Evolutionary conservation across 768 basidiomycete genomes (phyloP), one percentile per base, ranked within the genome.

Genomic region (Pluteus cervinus): DNA sequence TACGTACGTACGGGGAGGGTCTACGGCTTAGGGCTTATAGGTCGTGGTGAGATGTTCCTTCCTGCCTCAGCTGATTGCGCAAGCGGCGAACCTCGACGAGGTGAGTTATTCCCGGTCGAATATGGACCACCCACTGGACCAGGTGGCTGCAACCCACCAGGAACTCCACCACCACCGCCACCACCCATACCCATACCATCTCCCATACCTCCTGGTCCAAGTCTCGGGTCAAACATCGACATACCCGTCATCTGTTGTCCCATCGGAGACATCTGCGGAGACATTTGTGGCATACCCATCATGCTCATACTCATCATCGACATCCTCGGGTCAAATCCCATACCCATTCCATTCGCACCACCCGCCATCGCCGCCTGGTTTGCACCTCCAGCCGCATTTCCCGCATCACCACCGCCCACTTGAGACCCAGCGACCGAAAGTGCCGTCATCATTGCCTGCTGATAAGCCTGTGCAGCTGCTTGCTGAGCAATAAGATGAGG

Each of bases 401-500:
- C 65, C n/a, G 63, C 71, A 42, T 68, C 74, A 6, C 71, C 73
- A 4, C 73, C 82, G n/a, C 76, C 80, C 26, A 68, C 64, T 44
- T 85, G 81, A 3, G 81, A 83, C 22, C 84, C 86, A n/a, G 78
- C 76, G 10, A 69, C 63, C 9, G 85, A 86, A 51, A 81, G 83
- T 12, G 81, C 75, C 70, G n/a, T n/a, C n/a, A 86, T 75, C 86
- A 89, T 89, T 14, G 86, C 85, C 53, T 88, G 86, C 53, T 89
- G 88, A 59, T 90, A 91, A 0, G 89, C 88, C 49, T 87, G 83
- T 24, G 82, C 79, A 5, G 82, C 80, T 4, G 85, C 85, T 51
- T 86, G 84, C 44, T 86, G 85, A 11, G 89, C 87, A 77, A 89
- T 76, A 48, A 87, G 86, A 43, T 86, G 86, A 18, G 81, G 83